Base-by-base conservation (phyloP, 805 yeast genomes). In the Cyberlindnera galapagoensis region DNA sequence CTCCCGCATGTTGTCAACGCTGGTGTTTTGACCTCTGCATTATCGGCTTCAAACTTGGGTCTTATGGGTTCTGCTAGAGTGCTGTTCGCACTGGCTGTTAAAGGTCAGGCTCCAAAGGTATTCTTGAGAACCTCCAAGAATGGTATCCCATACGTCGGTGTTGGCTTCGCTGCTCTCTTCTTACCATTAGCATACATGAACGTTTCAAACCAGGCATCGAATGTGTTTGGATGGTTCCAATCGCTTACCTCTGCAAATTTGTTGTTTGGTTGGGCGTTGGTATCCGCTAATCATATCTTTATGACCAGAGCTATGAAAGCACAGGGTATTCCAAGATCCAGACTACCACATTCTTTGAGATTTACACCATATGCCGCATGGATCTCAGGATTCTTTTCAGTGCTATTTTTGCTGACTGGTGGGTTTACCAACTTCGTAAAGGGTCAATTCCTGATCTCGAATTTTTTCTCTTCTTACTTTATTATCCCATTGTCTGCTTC, bases 1-100 rank as follows among this genome's bases (percentile, higher is more conserved):
- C 43, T 62, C 18, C 63, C 62, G 9, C 53, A 51, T 36, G 46
- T 58, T 19, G 51, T 62, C 28, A 62, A 62, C 42, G 67, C 57
- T 6, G 55, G 56, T 19, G 60, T 61, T 18, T 44, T 60, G 27
- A 53, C 63, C 1, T 60, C 65, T 9, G 67, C 66, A 1, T 55
- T 60, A 18, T 56, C 62, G 7, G 62, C 63, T 17, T 60, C 54
- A 12, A 60, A 60, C 39, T 40, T 47, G 17, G 38, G 45, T n/a
- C 28, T 55, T 10, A 42, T 54, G 17, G 42, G 43, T 21, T 47
- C 54, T 9, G 47, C 60, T 4, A 47, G 66, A 45, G 46, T 48
- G 8, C 26, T 58, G 6, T 62, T 47, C 44, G 60, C 63, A 0
- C 41, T 61, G 21, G 62, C 68, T 2, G 42, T 52, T 9, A 58